phyloP scores from a whole-genome alignment of 2,329 filamentous ascomycete genomes.

The Epichloe sibirici region DNA sequence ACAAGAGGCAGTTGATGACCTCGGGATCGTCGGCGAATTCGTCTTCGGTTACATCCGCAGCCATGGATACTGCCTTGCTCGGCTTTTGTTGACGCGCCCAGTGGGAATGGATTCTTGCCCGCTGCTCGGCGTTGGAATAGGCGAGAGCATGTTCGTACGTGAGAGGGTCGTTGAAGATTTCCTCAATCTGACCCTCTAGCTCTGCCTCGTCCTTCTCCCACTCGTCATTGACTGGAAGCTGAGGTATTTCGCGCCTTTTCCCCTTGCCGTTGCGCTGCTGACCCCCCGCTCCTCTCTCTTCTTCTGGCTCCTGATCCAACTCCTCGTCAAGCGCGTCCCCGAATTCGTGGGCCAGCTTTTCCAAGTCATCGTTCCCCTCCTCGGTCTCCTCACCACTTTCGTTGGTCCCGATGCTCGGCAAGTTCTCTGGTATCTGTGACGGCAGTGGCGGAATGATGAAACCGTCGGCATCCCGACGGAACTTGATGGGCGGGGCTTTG shows the following conservation, averaged over 20 bases:
- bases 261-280: conserved; percentile 12
- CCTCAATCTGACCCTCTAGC: conserved; percentile 58
- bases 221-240: conserved; percentile 46
- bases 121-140: conserved; percentile 45
- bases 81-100: conserved; percentile 37
- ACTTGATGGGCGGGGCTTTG: conserved; percentile 22
- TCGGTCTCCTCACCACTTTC: conserved; percentile 9
- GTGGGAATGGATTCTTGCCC: conserved; percentile 40
- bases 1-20: conserved; percentile 67
- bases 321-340: conserved; percentile 27
- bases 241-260: conserved; percentile 22
- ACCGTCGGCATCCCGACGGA: conserved; percentile 51
- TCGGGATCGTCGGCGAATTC: conserved; percentile 88
- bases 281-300: background rate
- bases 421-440: conserved; percentile 23
- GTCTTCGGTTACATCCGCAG: conserved; percentile 57
- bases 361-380: conserved; percentile 22
- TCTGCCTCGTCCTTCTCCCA: conserved; percentile 52
- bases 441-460: conserved; percentile 50
- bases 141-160: conserved; percentile 43
- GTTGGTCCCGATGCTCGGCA: conserved; percentile 8
- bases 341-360: conserved; percentile 31
- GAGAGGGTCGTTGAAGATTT: conserved; percentile 52
- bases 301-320: conserved; percentile 9
- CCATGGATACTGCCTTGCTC: conserved; percentile 39